Percentiles rank a stretch among this genome's conserved stretches.
Conservation (phyloP, 2,329 filamentous ascomycete species). For the Diaporthe longicolla region DNA sequence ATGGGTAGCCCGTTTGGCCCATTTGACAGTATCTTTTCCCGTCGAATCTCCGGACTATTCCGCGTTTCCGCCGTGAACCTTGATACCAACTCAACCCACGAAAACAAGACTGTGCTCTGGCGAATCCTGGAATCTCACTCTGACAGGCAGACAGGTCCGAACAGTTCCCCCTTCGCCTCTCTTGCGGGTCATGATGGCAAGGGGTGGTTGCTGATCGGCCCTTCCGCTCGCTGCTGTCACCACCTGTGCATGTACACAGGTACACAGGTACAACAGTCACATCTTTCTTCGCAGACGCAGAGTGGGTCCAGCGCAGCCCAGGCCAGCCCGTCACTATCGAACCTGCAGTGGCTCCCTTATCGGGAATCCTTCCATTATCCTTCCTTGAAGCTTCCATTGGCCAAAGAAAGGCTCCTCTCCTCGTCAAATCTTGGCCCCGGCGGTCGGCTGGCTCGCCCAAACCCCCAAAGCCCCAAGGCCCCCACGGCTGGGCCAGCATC, state of each 20-base stretch:
- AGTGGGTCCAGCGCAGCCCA: constrained; percentile 25
- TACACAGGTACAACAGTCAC: background rate
- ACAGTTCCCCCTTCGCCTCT: background rate
- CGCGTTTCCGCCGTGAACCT: constrained; percentile 28
- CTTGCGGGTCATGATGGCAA: constrained; percentile 17
- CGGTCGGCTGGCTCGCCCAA: constrained; percentile 6
- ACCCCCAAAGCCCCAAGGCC: constrained; percentile 7
- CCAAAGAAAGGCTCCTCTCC: too few relatives aligned
- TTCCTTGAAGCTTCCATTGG: too few relatives aligned
- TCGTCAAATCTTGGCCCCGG: constrained; percentile 21
- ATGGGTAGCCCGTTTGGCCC: background rate
- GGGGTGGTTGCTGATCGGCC: constrained; percentile 30
- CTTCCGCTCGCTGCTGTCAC: constrained; percentile 15
- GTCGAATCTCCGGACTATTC: constrained; percentile 28
- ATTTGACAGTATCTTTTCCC: constrained; percentile 9
- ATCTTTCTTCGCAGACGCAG: too few relatives aligned
- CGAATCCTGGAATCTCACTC: background rate
- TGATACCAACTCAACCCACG: background rate
- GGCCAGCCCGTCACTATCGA: constrained; percentile 11
- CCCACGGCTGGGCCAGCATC: constrained; percentile 5
- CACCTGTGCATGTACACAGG: constrained; percentile 24
- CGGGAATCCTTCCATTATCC: constrained; percentile 32
- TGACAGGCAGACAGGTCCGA: background rate
- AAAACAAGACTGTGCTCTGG: background rate
- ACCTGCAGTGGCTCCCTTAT: constrained; percentile 11